phyloP scores from a whole-genome alignment of 768 basidiomycete species.

The Lepiota brunneoincarnata region DNA sequence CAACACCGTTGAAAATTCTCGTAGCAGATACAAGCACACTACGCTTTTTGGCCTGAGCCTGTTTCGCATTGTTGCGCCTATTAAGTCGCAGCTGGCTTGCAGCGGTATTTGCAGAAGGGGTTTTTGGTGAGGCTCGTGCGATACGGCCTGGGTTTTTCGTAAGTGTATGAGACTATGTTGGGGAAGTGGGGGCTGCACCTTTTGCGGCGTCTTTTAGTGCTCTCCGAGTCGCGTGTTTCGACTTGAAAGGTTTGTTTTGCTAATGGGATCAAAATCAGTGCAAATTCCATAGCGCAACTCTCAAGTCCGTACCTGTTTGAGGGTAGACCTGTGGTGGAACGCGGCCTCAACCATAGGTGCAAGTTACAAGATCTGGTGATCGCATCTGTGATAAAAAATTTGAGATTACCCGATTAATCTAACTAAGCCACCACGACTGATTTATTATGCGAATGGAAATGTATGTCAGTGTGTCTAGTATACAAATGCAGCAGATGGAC shows the following conservation, averaged over 20 bases:
- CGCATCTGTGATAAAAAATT: conserved; percentile 9
- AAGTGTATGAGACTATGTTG: background rate
- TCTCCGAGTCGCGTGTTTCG: conserved; percentile 85
- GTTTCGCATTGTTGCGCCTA: conserved; percentile 82
- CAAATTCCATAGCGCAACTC: background rate
- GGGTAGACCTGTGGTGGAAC: conserved; percentile 76
- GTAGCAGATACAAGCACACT: conserved; percentile 64
- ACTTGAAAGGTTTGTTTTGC: conserved; percentile 93
- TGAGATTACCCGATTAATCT: conserved; percentile 8
- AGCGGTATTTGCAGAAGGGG: conserved; percentile 43
- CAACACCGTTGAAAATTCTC: conserved; percentile 75
- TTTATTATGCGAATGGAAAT: conserved; percentile 17
- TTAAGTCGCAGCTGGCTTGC: conserved; percentile 74
- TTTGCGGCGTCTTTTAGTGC: conserved; percentile 82
- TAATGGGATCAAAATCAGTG: conserved; percentile 24
- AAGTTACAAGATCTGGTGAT: no score
- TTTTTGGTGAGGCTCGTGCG: conserved; percentile 53
- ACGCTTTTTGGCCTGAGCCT: conserved; percentile 72
- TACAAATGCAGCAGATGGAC: conserved; percentile 29
- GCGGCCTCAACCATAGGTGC: conserved; percentile 33
- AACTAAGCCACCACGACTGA: background rate
- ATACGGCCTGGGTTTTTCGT: conserved; percentile 49
- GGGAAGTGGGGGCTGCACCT: conserved; percentile 39
- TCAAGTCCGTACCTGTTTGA: conserved; percentile 66
- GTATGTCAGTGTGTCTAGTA: conserved; percentile 26